Evolutionary conservation across 148 eudicot genomes (phyloP).

Genomic region (Rheum nobile): DNA sequence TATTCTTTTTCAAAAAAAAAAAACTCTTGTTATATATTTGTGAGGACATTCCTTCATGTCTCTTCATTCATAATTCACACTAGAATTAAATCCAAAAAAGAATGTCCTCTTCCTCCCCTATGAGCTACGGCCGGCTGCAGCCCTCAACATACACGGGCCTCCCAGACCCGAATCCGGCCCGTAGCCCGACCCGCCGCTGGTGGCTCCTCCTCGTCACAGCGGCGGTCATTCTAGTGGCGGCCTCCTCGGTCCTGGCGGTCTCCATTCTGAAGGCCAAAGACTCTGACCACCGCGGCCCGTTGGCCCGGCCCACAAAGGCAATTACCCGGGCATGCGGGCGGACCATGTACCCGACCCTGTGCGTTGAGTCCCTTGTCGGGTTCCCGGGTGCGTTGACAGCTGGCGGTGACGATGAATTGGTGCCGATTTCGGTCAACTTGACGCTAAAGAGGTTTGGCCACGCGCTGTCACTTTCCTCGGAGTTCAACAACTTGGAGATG

Average conservation of each 20-base stretch:
- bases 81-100: neutral
- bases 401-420: neutral
- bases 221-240: neutral
- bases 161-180: neutral
- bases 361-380: neutral
- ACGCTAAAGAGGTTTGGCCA: neutral
- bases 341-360: neutral
- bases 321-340: neutral
- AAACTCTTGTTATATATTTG: neutral
- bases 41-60: neutral
- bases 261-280: neutral
- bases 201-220: neutral
- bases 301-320: neutral
- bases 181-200: neutral
- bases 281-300: neutral
- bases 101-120: neutral
- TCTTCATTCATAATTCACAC: neutral
- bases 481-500: neutral
- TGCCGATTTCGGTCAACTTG: neutral
- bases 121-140: constrained; percentile 3
- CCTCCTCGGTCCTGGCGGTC: neutral
- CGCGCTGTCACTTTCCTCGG: neutral
- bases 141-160: neutral
- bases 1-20: neutral
- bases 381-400: neutral